These are phyloP conservation scores for Centrapalus pauciflorus DNA, from an alignment of 129 eudicot genomes.

Conservation along the genomic window DNA sequence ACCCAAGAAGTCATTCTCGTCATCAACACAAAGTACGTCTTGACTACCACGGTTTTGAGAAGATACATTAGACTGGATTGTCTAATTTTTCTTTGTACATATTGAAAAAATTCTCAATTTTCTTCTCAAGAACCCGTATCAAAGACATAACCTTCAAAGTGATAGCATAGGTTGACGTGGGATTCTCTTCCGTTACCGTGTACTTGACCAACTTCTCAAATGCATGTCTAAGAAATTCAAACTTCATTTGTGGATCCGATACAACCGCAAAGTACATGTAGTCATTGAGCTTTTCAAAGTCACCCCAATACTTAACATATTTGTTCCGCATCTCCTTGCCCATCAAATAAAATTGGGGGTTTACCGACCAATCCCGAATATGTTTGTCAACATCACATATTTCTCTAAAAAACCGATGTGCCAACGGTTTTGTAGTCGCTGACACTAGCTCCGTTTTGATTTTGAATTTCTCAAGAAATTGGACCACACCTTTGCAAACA, in stretches of 20 bases:
- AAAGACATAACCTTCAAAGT: no score
- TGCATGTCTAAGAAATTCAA: not conserved
- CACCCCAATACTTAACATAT: not conserved
- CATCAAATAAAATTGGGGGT: not conserved
- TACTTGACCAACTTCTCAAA: not conserved
- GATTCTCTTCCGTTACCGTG: not conserved
- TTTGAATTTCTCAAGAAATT: no score
- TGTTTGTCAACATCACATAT: not conserved
- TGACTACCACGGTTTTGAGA: no score
- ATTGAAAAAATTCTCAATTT: no score
- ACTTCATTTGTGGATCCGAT: not conserved
- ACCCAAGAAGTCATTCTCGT: no score
- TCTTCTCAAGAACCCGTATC: no score
- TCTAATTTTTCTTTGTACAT: no score
- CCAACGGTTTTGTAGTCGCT: not conserved
- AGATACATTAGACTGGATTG: no score
- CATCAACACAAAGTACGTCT: no score
- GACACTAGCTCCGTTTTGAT: no score
- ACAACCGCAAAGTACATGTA: not conserved
- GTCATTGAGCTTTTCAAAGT: not conserved
- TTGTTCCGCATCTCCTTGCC: not conserved
- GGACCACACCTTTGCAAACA: no score
- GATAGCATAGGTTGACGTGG: not conserved
- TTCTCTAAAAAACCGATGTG: not conserved
- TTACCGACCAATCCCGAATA: not conserved